Base-by-base conservation (phyloP, 176 grass and related monocot species). In the Cenchrus fungigraminus region DNA sequence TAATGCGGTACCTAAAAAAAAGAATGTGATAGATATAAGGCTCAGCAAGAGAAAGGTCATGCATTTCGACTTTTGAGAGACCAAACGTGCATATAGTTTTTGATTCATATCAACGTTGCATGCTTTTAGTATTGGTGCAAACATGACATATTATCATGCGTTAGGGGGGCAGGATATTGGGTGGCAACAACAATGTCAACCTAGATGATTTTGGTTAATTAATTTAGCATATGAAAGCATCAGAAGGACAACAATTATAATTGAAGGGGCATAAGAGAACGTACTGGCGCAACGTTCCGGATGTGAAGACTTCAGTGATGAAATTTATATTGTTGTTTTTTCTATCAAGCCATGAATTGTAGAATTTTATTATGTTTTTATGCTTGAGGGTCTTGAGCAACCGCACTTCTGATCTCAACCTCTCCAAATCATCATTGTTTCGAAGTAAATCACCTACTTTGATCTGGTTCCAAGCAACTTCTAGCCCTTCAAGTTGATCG, bases 291-390 rank as follows among this genome's bases (percentile, higher is more conserved):
- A 95, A 68, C 60, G 90, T 95, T 72, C 93, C 90, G 28, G 93
- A 95, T 13, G 90, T 95, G 85, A 95, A 92, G 85, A 95, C 93
- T 80, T 95, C 93, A 1, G 93, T 95, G 56, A 95, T 95, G 76
- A 95, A 92, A 56, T 95, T 95, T 49, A 95, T 90, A 56, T 92
- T 88, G 57, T 88, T 87, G 58, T 84, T 87, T 74, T 83, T 95
- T 45, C 50, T 86, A 46, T 95, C 93, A 1, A 95, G 85, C 93
- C 93, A 95, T 4, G 93, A 95, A 69, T 91, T 95, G 76, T 92
- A 95, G 57, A 95, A 95, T 71, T 95, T 95, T 83, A 95, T 95
- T 68, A 92, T 86, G 11, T 95, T 95, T 58, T 95, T 95, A 32
- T 95, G 93, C 62, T 92, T 95, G 63, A 95, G 93, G 8, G 93